Percentiles rank a stretch among this genome's conserved stretches.
Conservation (phyloP, 2,329 filamentous ascomycete genomes). For the Arthrobotrys sinensis region DNA sequence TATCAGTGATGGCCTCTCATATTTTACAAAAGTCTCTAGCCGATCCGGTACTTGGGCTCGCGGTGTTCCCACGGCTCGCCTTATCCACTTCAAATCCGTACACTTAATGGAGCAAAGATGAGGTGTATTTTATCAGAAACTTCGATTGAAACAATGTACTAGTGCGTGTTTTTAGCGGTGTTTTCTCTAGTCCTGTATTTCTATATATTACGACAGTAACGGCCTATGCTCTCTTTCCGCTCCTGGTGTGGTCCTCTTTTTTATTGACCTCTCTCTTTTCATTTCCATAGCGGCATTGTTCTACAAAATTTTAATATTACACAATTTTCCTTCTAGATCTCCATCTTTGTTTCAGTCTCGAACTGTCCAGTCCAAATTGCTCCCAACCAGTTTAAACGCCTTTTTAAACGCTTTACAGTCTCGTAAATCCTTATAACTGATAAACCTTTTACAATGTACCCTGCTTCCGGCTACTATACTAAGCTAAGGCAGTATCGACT, state of each 20-base stretch:
- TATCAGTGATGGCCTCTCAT: not conserved
- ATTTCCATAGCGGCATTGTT: not conserved
- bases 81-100: not conserved
- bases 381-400: too few relatives aligned
- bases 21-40: slow-evolving; percentile 1
- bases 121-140: not conserved
- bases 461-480: too few relatives aligned
- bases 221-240: not conserved
- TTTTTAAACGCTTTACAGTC: too few relatives aligned
- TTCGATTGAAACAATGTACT: not conserved
- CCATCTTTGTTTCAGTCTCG: too few relatives aligned
- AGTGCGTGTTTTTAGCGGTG: not conserved
- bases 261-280: not conserved
- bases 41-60: not conserved
- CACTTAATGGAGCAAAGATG: not conserved
- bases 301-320: too few relatives aligned
- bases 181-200: not conserved
- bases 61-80: not conserved
- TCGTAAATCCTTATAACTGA: too few relatives aligned
- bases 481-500: too few relatives aligned
- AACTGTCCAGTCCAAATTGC: too few relatives aligned
- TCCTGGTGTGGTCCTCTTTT: not conserved
- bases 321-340: too few relatives aligned
- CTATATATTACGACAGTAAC: slow-evolving; percentile 34
- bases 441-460: too few relatives aligned